Conservation (phyloP, 805 yeast species). For the Saccharomycopsis fibuligera region DNA sequence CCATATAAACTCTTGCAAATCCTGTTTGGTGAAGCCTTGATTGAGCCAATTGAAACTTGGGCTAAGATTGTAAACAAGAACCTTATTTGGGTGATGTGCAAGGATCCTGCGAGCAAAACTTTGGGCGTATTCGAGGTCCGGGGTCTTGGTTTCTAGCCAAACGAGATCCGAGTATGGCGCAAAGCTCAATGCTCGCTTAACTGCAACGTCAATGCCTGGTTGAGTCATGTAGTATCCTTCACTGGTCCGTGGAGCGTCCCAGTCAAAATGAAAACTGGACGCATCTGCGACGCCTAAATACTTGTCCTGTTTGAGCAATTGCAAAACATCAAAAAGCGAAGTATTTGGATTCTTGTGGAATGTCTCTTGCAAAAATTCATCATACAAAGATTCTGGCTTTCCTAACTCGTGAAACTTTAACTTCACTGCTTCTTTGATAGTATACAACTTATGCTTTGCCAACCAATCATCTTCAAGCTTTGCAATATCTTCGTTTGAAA, state of each 20-base stretch:
- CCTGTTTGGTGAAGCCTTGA: conserved; percentile 45
- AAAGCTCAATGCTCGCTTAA: conserved; percentile 45
- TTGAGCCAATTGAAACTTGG: conserved; percentile 58
- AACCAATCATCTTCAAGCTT: conserved; percentile 44
- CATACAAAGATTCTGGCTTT: conserved; percentile 26
- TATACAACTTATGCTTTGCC: conserved; percentile 33
- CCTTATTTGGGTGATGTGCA: conserved; percentile 41
- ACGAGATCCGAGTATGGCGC: conserved; percentile 55
- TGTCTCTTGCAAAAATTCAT: conserved; percentile 25
- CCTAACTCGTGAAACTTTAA: conserved; percentile 27
- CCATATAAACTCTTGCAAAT: conserved; percentile 43
- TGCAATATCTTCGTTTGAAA: conserved; percentile 30
- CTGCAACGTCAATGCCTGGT: conserved; percentile 47
- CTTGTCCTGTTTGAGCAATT: conserved; percentile 8
- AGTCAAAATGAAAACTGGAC: conserved; percentile 38
- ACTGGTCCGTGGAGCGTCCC: conserved; percentile 55
- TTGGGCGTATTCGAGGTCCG: conserved; percentile 45
- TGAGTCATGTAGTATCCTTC: conserved; percentile 50
- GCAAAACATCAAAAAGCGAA: conserved; percentile 19
- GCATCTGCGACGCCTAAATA: conserved; percentile 22
- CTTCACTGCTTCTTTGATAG: conserved; percentile 47
- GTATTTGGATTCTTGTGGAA: no score
- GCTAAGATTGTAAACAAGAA: conserved; percentile 53
- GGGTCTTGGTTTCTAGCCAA: conserved; percentile 60
- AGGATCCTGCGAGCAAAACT: conserved; percentile 42